Evolutionary conservation across 176 grass and related monocot genomes (phyloP), one percentile per base, ranked within the genome.

Genomic region (Oryza glaberrima): DNA sequence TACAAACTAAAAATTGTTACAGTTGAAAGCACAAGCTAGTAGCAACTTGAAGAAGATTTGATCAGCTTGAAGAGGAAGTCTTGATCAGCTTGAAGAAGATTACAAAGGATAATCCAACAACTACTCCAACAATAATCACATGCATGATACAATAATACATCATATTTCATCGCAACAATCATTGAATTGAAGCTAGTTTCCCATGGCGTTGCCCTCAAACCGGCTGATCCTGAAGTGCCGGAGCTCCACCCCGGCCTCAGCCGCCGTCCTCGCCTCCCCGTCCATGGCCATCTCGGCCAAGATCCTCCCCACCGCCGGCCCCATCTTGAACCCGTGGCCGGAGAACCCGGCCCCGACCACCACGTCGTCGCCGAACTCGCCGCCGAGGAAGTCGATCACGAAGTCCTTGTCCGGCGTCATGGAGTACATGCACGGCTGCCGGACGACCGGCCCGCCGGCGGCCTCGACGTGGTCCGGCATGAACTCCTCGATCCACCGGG

Each of bases 331-430:
- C 48, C 94, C 89, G 13, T 93, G 91, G 0, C 91, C 94, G 0
- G 94, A 96, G 76, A 93, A 96, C 11, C 91, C 91, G 0, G 84
- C 94, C 0, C 84, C 89, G 15, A 91, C 56, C 81, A 91, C 87
- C 30, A 93, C 71, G 44, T 91, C 89, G 56, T 86, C 16, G 19
- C 91, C 84, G 16, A 88, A 86, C 78, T 88, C 81, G 9, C 89
- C 82, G 22, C 87, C 87, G 23, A 91, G 64, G 75, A 90, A 97
- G n/a, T 97, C 94, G 44, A 97, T 78, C 48, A 97, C 65, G 66
- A 92, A 94, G 86, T 97, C 94, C 2, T 76, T 88, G 78, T 97
- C 94, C 5, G 91, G 94, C 2, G 89, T 94, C 94, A 97, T 94
- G 60, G 94, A 91, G 85, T 94, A 97, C 94, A 97, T 94, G 87